Base-by-base conservation (phyloP, 257 asterid species). In the Misopates orontium region DNA sequence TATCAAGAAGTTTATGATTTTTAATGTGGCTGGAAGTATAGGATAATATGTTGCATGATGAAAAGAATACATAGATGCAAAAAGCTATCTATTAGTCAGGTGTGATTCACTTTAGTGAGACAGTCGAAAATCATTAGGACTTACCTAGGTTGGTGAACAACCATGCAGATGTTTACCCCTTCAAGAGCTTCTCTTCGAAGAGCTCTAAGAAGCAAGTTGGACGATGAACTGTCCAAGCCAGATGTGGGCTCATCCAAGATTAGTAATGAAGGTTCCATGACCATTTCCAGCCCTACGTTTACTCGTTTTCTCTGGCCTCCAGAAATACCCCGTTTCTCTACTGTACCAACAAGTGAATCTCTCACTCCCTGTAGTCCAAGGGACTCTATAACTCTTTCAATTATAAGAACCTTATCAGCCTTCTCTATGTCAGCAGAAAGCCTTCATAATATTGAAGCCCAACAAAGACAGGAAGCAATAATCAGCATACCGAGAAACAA, bases 221-320 rank as follows among this genome's bases (percentile, higher is more conserved):
- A 91, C 58, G 98, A 91, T 56, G 98, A 75, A 77, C 98, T 91
- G 76, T 91, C 98, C 71, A 91, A 78, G 63, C 98, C 98, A 53
- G 98, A 89, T 36, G 98, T 91, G 52, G 98, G 98, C 82, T 91
- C 98, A 62, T 91, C 98, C 87, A 91, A 82, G 71, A 91, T 89
- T 67, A 91, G 79, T 54, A 91, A 72, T 44, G 98, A 91, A 80
- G 98, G 98, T 80, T 91, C 96, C 95, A 91, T 89, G 71, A 89
- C 98, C 95, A 91, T 79, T 75, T 91, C 98, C 56, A 91, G 73
- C 52, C 98, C 98, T 53, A 91, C 98, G 75, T 91, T 91, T 31
- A 91, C 98, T 66, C 98, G 86, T 84, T 91, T 91, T 75, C 87
- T 82, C 83, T 91, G 98, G 70, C 98, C 98, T 74, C 98, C 98